Percentiles rank a stretch among this genome's conserved stretches.
phyloP scores from a whole-genome alignment of 2,329 filamentous ascomycete genomes.

The Chalaropsis ovoidea region DNA sequence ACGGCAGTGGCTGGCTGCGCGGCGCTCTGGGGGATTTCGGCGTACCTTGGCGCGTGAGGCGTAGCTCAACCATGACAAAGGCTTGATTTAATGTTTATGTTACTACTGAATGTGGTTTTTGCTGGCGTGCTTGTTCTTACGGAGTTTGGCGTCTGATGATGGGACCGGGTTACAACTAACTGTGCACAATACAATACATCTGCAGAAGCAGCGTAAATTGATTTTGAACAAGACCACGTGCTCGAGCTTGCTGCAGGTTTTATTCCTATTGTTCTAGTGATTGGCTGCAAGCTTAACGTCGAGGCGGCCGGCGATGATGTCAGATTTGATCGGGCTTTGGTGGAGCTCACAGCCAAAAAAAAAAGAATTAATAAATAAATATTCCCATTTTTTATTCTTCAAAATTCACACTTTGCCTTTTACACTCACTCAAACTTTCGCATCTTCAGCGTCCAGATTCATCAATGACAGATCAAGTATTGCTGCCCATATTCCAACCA shows the following conservation, averaged over 20 bases:
- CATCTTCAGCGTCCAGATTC: neutral
- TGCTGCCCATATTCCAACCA: neutral
- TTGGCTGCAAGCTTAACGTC: neutral
- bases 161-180: neutral
- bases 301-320: neutral
- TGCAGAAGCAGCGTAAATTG: neutral
- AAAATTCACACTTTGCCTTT: neutral
- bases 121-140: neutral
- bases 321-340: constrained; percentile 2
- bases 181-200: neutral
- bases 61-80: neutral
- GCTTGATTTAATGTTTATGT: neutral
- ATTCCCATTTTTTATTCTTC: neutral
- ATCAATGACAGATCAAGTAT: constrained; percentile 21
- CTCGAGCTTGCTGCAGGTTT: no score
- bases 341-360: neutral
- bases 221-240: no score
- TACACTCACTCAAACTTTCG: neutral
- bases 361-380: neutral
- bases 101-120: neutral
- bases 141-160: constrained; percentile 11
- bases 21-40: constrained; percentile 48
- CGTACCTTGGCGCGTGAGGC: constrained; percentile 36
- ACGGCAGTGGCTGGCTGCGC: constrained; percentile 53
- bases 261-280: neutral